phyloP scores from a whole-genome alignment of 139 green algal genomes.

The Volvox africanus region DNA sequence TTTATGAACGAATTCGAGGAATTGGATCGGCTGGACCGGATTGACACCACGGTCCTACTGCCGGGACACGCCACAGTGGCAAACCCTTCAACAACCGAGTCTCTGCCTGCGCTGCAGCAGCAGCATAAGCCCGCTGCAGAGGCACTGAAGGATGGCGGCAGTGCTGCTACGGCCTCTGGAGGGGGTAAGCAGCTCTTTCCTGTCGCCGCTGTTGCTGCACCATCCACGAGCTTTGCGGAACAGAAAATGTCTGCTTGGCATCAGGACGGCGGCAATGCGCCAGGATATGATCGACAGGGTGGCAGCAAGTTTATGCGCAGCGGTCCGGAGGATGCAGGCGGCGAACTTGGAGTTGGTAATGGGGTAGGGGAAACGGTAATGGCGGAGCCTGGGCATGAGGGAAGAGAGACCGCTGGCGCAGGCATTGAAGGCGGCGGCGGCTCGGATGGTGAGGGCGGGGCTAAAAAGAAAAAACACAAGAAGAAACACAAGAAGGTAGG shows the following conservation, averaged over 20 bases:
- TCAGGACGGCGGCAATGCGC: not conserved
- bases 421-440: not conserved
- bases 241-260: not conserved
- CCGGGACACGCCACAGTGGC: not conserved
- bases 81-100: not conserved
- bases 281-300: not conserved
- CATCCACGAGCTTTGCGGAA: constrained; percentile 1
- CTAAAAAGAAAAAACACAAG: constrained; percentile 39
- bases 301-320: not conserved
- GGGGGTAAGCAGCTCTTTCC: constrained; percentile 2
- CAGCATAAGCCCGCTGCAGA: not conserved
- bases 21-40: not conserved
- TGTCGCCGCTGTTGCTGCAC: not conserved
- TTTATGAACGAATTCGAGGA: constrained; percentile 44
- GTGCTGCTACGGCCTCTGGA: not conserved
- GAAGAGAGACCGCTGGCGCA: not conserved
- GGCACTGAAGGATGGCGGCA: not conserved
- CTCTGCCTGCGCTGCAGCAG: not conserved
- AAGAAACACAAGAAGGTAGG: constrained; percentile 51
- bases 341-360: not conserved
- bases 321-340: not conserved
- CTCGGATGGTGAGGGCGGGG: not conserved
- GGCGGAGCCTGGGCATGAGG: not conserved
- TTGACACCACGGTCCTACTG: constrained; percentile 14
- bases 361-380: not conserved